Base-by-base conservation (phyloP, 805 yeast genomes). In the Barnettozyma vustinii region DNA sequence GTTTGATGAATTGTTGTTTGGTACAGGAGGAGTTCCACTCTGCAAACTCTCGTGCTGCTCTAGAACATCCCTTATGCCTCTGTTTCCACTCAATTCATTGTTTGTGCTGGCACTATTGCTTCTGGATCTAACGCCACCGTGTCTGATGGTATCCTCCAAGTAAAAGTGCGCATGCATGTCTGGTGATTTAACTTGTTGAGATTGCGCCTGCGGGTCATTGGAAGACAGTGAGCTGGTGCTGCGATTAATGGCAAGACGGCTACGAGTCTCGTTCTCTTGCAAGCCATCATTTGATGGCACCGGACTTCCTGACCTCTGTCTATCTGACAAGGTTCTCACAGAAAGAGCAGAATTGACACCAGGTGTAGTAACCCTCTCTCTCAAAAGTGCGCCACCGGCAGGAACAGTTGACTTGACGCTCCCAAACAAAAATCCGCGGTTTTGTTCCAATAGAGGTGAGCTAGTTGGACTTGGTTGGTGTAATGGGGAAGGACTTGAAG, bases 141-240 rank as follows among this genome's bases (percentile, higher is more conserved):
- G 82, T 58, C 79, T 83, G n/a, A 80, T 61, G 1, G 84, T 73
- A 49, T 85, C 91, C 52, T 82, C 86, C 9, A 80, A 81, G 55
- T 75, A 77, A 61, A 87, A 87, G 65, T 86, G 96, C 0, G 94
- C 90, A 66, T 87, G 96, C 53, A 83, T 87, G 76, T 16, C 85
- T 75, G 19, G 76, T 61, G 62, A 80, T 76, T 56, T 77, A 32
- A 13, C 33, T 30, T 27, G 23, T 33, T 41, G 21, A 15, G n/a
- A 15, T 21, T 42, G 48, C 21, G 21, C 18, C 23, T 42, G 48
- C 40, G 50, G 53, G 20, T 51, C 55, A 40, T 27, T 43, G 1
- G 65, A 59, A 0, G 60, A 57, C 7, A 58, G 21, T 4, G 62
- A 55, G 9, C 59, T 52, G 30, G 49, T 51, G 36, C 65, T 59